These are phyloP conservation scores for Solanum sejunctum DNA, from an alignment of 257 asterid genomes.

Conservation along the genomic window DNA sequence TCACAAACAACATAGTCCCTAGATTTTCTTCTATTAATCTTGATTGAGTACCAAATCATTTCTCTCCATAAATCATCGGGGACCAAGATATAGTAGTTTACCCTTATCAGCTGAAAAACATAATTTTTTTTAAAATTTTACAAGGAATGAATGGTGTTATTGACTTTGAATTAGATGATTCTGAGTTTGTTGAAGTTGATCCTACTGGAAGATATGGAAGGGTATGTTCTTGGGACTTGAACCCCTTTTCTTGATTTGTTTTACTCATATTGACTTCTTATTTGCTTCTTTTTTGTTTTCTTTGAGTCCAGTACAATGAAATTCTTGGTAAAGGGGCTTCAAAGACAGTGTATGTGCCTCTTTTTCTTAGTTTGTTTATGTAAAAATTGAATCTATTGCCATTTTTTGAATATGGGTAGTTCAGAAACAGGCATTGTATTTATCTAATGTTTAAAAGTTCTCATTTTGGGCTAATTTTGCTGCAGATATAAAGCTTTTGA, in stretches of 20 bases:
- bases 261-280: neutral
- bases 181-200: slow-evolving; percentile 85
- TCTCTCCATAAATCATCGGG: neutral
- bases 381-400: slow-evolving; percentile 2
- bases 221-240: slow-evolving; percentile 31
- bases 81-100: neutral
- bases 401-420: neutral
- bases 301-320: slow-evolving; percentile 66
- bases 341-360: slow-evolving; percentile 70
- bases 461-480: neutral
- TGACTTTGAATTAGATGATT: slow-evolving; percentile 50
- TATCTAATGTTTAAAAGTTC: neutral
- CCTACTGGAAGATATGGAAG: slow-evolving; percentile 96
- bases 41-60: neutral
- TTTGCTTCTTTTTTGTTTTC: neutral
- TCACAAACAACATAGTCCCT: slow-evolving; percentile 2
- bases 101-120: neutral
- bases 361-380: slow-evolving; percentile 3
- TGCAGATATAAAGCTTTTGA: slow-evolving; percentile 87
- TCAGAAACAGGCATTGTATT: neutral
- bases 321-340: slow-evolving; percentile 98
- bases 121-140: too few species aligned
- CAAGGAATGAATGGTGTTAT: slow-evolving; percentile 49
- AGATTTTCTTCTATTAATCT: slow-evolving; percentile 11
- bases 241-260: neutral